Base-by-base conservation (phyloP, 2,329 filamentous ascomycete genomes). In the Trichoderma sp. region DNA sequence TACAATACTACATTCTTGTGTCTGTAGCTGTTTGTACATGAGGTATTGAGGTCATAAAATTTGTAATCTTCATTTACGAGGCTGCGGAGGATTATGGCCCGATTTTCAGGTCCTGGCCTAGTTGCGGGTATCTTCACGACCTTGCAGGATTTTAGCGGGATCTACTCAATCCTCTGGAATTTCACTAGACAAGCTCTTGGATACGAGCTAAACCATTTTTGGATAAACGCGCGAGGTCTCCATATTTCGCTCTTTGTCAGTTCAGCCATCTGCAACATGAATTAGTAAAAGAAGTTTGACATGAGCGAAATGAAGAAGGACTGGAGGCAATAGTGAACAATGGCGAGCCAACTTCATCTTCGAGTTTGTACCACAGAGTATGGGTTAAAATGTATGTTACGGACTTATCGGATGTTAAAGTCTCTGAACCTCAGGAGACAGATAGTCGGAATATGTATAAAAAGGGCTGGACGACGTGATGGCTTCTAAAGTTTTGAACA, bases 41-140 rank as follows among this genome's bases (percentile, higher is more conserved):
- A 3, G n/a, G 0, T 3, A n/a, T n/a, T 20, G 43, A 20, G 43
- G 0, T 1, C n/a, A 20, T 4, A 50, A 50, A 0, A 50, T 50
- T 50, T 50, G 43, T 50, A 50, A 50, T 1, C n/a, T 50, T 50
- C 43, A 20, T 3, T 20, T 6, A 3, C 15, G 12, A 12, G 43
- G 17, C n/a, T 50, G 43, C n/a, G 9, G 15, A 50, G n/a, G 43
- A 50, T 20, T 20, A 50, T 20, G 43, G 17, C 3, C n/a, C 43
- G 43, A 20, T 6, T 20, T 50, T 50, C n/a, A 17, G n/a, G n/a
- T 20, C 17, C 2, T 4, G 6, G 2, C 9, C n/a, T n/a, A 20
- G 43, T 20, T 50, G 43, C 4, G 43, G 43, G 43, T 50, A 50
- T 50, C 43, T 3, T 20, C 43, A 50, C 43, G 4, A 12, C 43